Conservation (phyloP, 1,284 basidiomycete genomes). For the Meira miltonrushii region DNA sequence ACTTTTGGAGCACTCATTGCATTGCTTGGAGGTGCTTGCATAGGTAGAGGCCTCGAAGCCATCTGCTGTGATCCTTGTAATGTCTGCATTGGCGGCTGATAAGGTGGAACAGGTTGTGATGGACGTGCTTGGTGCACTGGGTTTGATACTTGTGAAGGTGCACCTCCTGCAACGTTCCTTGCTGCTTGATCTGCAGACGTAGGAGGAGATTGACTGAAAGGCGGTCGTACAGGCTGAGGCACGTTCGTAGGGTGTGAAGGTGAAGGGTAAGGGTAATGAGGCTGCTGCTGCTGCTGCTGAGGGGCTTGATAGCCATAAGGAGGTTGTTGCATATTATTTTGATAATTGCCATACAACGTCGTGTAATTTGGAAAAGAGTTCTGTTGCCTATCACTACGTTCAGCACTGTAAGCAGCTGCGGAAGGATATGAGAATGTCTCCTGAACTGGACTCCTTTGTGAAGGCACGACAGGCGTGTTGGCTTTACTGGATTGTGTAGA, state of each 20-base stretch:
- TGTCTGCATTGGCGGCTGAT: not conserved
- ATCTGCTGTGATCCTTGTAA: not conserved
- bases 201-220: not conserved
- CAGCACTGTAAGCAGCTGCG: not conserved
- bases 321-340: too few relatives aligned
- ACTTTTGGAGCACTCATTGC: not conserved
- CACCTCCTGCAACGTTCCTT: not conserved
- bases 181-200: not conserved
- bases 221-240: not conserved
- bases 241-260: not conserved
- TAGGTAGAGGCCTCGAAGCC: not conserved
- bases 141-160: not conserved
- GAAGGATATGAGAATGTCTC: not conserved
- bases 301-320: not conserved
- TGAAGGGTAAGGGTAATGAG: not conserved
- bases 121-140: not conserved
- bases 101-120: not conserved
- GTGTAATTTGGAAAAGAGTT: not conserved
- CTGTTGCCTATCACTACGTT: not conserved
- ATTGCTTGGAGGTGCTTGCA: not conserved
- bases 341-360: too few relatives aligned
- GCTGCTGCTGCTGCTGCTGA: slow-evolving; percentile 10
- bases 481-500: too few relatives aligned
- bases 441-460: too few relatives aligned
- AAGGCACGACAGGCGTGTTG: too few relatives aligned